Percentiles rank a stretch among this genome's conserved stretches.
Conservation (phyloP, 768 basidiomycete species). For the Termitomyces sp. region DNA sequence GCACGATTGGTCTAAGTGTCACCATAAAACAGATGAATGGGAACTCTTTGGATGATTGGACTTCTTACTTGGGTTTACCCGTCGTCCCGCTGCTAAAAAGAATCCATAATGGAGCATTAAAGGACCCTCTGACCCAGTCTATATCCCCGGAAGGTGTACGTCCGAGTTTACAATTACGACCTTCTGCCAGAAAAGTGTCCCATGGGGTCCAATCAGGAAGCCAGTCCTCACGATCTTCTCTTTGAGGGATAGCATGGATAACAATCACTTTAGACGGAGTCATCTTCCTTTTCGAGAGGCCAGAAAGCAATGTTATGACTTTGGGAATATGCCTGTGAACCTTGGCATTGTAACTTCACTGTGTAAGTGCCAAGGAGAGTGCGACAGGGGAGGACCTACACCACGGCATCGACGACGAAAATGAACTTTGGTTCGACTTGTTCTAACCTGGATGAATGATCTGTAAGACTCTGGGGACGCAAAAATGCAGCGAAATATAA, state of each 20-base stretch:
- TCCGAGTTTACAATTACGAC: slow-evolving; percentile 39
- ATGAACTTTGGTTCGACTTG: slow-evolving; percentile 73
- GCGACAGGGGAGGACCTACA: slow-evolving; percentile 33
- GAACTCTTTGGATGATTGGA: background rate
- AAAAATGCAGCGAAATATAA: background rate
- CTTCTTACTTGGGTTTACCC: slow-evolving; percentile 57
- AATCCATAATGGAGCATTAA: slow-evolving; percentile 83
- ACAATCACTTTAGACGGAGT: slow-evolving; percentile 48
- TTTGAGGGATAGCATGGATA: slow-evolving; percentile 38
- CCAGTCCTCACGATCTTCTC: slow-evolving; percentile 12
- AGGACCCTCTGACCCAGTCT: slow-evolving; percentile 52
- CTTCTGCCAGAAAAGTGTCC: slow-evolving; percentile 46
- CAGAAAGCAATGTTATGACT: slow-evolving; percentile 48
- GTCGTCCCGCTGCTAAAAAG: slow-evolving; percentile 84
- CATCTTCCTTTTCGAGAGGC: slow-evolving; percentile 33
- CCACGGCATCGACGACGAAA: slow-evolving; percentile 68
- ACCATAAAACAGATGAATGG: slow-evolving; percentile 7
- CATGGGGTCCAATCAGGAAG: slow-evolving; percentile 44
- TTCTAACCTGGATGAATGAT: slow-evolving; percentile 48
- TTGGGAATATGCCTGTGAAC: slow-evolving; percentile 64
- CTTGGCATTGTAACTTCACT: slow-evolving; percentile 61
- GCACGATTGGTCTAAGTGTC: slow-evolving; percentile 60
- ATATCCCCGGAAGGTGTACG: slow-evolving; percentile 52
- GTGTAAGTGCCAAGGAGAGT: slow-evolving; percentile 8
- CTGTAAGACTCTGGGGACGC: background rate